These are phyloP conservation scores for Aspergillus haitiensis DNA, from an alignment of 495 filamentous ascomycete genomes.

Conservation along the genomic window DNA sequence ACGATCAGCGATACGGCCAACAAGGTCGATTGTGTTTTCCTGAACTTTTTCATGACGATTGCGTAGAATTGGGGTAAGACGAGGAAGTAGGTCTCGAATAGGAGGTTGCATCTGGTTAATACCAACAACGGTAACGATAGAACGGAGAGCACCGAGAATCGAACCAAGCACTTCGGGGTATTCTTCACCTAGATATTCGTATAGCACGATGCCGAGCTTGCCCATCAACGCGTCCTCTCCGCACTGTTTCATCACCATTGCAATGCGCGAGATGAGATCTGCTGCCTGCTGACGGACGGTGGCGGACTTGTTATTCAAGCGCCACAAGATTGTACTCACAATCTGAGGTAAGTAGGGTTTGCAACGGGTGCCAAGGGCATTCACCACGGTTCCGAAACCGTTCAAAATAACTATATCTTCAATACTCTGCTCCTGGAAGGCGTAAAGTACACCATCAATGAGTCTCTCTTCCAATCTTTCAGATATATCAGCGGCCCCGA, in stretches of 20 bases:
- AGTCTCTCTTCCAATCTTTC: conserved; percentile 89
- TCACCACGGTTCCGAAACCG: conserved; percentile 98
- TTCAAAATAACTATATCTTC: conserved; percentile 96
- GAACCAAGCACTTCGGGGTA: conserved; percentile 98
- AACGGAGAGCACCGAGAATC: conserved; percentile 90
- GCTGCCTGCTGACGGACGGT: conserved; percentile 97
- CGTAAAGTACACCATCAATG: conserved; percentile 93
- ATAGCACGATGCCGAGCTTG: conserved; percentile 93
- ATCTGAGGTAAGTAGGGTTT: conserved; percentile 97
- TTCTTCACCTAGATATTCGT: conserved; percentile 98
- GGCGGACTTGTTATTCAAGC: conserved; percentile 94
- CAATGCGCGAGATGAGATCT: conserved; percentile 93
- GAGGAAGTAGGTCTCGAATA: conserved; percentile 94
- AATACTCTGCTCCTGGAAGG: conserved; percentile 98
- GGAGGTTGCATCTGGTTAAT: conserved; percentile 98
- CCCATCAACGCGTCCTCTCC: conserved; percentile 94
- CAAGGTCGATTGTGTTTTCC: conserved; percentile 99
- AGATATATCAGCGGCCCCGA: conserved; percentile 91
- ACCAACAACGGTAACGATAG: conserved; percentile 97
- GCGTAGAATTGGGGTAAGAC: conserved; percentile 92
- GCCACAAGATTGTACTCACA: conserved; percentile 93
- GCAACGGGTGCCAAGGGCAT: conserved; percentile 88
- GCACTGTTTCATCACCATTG: conserved; percentile 98
- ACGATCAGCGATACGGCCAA: conserved; percentile 96
- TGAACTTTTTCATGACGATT: conserved; percentile 99